These are phyloP conservation scores for Saccharomycopsis sp. DNA, from an alignment of 805 yeast genomes.

Conservation along the genomic window DNA sequence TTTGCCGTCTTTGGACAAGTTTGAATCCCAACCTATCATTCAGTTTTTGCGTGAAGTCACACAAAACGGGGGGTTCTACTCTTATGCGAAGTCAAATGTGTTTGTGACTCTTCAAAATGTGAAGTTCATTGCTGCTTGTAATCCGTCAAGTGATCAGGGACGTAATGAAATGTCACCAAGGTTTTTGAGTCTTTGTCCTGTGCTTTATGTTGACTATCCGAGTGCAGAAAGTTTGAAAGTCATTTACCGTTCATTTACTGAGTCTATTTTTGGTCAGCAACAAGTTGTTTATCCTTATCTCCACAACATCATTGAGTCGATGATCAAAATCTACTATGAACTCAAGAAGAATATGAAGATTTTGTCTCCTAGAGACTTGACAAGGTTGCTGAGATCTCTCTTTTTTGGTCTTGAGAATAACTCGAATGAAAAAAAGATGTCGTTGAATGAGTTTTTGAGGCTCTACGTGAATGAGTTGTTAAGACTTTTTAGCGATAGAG, in stretches of 20 bases:
- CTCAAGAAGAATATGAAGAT: conserved; percentile 40
- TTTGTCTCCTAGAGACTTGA: conserved; percentile 83
- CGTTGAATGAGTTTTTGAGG: conserved; percentile 41
- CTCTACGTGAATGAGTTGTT: conserved; percentile 78
- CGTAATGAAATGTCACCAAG: conserved; percentile 49
- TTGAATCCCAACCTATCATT: conserved; percentile 65
- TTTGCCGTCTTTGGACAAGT: conserved; percentile 61
- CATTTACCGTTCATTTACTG: conserved; percentile 54
- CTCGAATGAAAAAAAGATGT: conserved; percentile 26
- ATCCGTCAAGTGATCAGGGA: conserved; percentile 78
- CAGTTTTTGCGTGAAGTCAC: conserved; percentile 66
- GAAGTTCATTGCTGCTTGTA: conserved; percentile 93
- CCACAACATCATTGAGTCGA: conserved; percentile 43
- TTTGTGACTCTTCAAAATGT: conserved; percentile 63
- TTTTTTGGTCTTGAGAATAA: conserved; percentile 13
- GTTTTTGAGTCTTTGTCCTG: conserved; percentile 55
- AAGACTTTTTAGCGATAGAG: conserved; percentile 68
- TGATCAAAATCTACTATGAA: conserved; percentile 50
- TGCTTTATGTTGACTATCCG: conserved; percentile 76
- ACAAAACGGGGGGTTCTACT: conserved; percentile 74
- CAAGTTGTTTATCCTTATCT: conserved; percentile 3
- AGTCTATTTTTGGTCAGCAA: conserved; percentile 6
- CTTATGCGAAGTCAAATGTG: conserved; percentile 37
- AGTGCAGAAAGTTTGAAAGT: conserved; percentile 48
- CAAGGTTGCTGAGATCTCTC: conserved; percentile 35